These are phyloP conservation scores for Daldinia sp. DNA, from an alignment of 2,329 filamentous ascomycete species.

Conservation along the genomic window DNA sequence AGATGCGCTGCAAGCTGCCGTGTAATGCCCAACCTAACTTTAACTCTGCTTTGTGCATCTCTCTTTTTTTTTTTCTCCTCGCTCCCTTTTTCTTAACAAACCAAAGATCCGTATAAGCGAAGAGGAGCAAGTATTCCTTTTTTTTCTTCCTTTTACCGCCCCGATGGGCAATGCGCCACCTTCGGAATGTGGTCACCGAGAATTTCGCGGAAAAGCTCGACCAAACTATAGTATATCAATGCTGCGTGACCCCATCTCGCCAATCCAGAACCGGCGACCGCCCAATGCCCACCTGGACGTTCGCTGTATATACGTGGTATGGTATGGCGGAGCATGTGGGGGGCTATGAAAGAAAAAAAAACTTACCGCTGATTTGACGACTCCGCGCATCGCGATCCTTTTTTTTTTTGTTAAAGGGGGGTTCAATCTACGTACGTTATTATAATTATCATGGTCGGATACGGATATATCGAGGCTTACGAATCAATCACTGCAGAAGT, in stretches of 20 bases:
- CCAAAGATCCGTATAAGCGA: not conserved
- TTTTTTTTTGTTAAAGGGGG: not conserved
- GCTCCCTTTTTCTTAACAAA: not conserved
- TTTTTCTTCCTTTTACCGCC: conserved; percentile 5
- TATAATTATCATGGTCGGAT: too few species aligned
- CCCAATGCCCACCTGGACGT: conserved; percentile 7
- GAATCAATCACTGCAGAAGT: not conserved
- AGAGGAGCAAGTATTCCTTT: too few species aligned
- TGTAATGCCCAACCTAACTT: conserved; percentile 2
- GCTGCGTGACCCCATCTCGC: conserved; percentile 7
- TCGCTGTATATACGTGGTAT: not conserved
- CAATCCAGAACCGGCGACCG: conserved; percentile 21
- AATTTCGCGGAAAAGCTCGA: not conserved
- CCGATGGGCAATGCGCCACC: conserved; percentile 27
- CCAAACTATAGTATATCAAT: conserved; percentile 18
- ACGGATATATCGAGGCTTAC: not conserved
- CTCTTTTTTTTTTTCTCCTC: not conserved
- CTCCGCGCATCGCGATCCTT: conserved; percentile 7
- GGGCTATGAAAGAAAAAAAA: not conserved
- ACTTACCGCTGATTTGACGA: conserved; percentile 23
- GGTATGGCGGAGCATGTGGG: conserved; percentile 13
- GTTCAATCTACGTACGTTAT: conserved; percentile 2
- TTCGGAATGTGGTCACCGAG: conserved; percentile 33
- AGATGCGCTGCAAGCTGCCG: not conserved
- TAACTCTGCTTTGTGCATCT: conserved; percentile 1